Conservation (phyloP, 106 monocot species). For the Acorus calamus region DNA sequence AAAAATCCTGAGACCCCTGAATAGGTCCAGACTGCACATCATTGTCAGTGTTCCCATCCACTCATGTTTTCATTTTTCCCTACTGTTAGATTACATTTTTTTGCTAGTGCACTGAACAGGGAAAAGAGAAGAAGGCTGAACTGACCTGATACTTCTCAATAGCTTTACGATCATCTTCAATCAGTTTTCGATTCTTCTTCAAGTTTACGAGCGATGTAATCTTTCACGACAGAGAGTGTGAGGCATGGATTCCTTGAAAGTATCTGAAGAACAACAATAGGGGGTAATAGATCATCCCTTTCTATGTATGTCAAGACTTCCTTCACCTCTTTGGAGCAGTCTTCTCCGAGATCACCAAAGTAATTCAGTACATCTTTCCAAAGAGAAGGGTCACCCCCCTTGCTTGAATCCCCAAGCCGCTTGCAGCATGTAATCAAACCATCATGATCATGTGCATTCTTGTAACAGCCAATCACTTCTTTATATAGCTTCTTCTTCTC, state of each 20-base stretch:
- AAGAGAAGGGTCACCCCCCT: constrained; percentile 85
- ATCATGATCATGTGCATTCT: constrained; percentile 84
- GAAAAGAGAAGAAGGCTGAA: background rate
- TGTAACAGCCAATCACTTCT: constrained; percentile 88
- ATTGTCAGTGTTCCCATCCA: no score
- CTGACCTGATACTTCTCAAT: constrained; percentile 92
- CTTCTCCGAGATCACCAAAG: constrained; percentile 89
- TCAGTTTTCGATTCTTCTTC: constrained; percentile 89
- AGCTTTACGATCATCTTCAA: constrained; percentile 76
- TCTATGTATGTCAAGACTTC: constrained; percentile 89
- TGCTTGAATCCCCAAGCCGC: constrained; percentile 68
- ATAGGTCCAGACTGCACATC: no score
- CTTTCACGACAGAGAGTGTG: constrained; percentile 92
- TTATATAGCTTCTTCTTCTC: constrained; percentile 96
- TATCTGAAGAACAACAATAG: constrained; percentile 82
- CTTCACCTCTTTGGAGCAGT: constrained; percentile 94
- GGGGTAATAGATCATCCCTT: constrained; percentile 84
- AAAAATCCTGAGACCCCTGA: no score
- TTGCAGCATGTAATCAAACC: constrained; percentile 90
- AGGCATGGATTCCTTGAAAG: constrained; percentile 73
- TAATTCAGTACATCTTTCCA: constrained; percentile 88
- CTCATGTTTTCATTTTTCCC: no score
- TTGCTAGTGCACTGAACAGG: no score
- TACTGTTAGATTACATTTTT: no score
- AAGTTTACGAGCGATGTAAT: constrained; percentile 94